Evolutionary conservation across 371 early-diverging fungal species (phyloP), one percentile per base, ranked within the genome.

Genomic region (Mucor velutinosus): DNA sequence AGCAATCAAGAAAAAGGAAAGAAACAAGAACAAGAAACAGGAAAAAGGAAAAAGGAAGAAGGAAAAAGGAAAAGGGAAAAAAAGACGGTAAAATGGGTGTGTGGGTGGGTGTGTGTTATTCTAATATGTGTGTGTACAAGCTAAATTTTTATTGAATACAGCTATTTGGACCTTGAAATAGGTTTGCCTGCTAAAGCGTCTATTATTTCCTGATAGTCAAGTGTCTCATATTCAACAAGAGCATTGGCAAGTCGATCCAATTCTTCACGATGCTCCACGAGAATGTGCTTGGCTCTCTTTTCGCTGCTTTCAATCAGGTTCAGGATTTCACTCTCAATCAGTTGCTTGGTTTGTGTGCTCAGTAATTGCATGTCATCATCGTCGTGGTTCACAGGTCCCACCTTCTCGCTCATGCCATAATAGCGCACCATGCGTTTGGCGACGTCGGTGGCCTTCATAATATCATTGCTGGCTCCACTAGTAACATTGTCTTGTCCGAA

Each of bases 381-480:
- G 30, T 80, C 81, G 57, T 64, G 75, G 49, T 62, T 75, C 3
- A 90, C 87, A 11, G 90, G 82, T 6, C 94, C 94, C 33, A 94
- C 87, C 74, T 91, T 92, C 1, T 96, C 95, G 69, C 91, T 92
- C 99, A 99, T 99, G 12, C 99, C 99, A 69, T 90, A 95, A 62
- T 85, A 78, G 2, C 92, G 86, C 1, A 98, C 95, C 98, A 98
- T 98, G 47, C 90, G 87, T 30, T 92, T 90, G 29, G 99, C 98
- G 19, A 97, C 86, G 47, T 82, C 81, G 0, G 97, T 97, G 5
- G 99, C 99, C 58, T 95, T 90, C 63, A 91, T 85, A 74, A 99
- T 86, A 76, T 99, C 99, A 67, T 87, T 92, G 58, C 90, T 88
- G 5, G 97, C 96, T 7, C 99, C 99, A 33, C 95, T 93, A 0